A percentile compares a stretch with the other conserved stretches of the same genome.
Conservation (phyloP, 2,329 filamentous ascomycete genomes). For the Cladophialophora psammophila region DNA sequence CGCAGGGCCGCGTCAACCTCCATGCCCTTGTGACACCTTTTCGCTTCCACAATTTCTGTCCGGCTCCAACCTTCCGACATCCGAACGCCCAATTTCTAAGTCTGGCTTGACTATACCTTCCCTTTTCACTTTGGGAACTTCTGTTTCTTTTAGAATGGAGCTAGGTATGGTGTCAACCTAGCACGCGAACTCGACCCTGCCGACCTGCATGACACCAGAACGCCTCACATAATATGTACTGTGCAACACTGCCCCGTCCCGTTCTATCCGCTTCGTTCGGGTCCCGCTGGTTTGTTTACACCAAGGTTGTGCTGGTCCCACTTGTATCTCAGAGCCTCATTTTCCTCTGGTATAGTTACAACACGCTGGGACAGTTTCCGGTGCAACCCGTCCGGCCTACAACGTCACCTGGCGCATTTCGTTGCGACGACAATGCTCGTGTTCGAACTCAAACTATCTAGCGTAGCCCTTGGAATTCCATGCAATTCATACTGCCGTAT, state of each 20-base stretch:
- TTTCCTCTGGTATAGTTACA: not conserved
- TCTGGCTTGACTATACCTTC: slow-evolving; percentile 2
- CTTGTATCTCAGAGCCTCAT: not conserved
- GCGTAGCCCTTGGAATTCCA: not conserved
- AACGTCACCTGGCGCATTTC: not conserved
- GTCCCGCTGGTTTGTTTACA: not conserved
- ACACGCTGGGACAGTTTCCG: not conserved
- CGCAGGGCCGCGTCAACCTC: slow-evolving; percentile 7
- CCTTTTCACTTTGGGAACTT: not conserved
- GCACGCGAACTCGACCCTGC: not conserved
- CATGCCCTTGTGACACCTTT: not conserved
- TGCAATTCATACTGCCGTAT: not conserved
- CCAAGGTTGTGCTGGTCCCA: not conserved
- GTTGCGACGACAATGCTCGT: not conserved
- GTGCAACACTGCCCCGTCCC: not conserved
- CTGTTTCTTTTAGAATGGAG: not conserved
- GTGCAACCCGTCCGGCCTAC: not conserved
- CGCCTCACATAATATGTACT: not conserved
- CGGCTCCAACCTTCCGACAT: not conserved
- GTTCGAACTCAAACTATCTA: not conserved
- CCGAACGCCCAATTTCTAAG: not conserved
- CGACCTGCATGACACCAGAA: slow-evolving; percentile 1
- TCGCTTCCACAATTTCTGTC: not conserved
- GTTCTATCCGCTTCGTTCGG: not conserved
- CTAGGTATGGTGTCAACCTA: slow-evolving; percentile 1